Conservation (phyloP, 2,329 filamentous ascomycete genomes). For the Ascocoryne sarcoides region DNA sequence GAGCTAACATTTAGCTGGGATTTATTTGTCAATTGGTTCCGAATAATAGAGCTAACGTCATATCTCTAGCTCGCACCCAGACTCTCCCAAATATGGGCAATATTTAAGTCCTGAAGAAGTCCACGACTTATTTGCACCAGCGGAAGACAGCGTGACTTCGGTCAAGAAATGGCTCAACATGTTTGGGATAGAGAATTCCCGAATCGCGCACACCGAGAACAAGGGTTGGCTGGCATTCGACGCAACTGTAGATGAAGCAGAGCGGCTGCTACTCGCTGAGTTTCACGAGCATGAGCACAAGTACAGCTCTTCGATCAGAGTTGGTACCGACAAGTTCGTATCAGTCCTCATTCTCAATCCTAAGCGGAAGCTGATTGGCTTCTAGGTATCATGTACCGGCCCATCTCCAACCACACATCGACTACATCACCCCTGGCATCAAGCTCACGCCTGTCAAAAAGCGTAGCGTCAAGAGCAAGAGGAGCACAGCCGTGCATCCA, state of each 20-base stretch:
- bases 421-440: constrained; percentile 50
- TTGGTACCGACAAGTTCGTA: constrained; percentile 37
- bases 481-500: background rate
- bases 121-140: constrained; percentile 42
- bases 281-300: constrained; percentile 43
- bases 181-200: constrained; percentile 37
- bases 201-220: constrained; percentile 37
- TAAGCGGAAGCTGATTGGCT: too few species aligned
- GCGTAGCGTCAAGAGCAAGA: background rate
- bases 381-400: constrained; percentile 37
- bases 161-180: constrained; percentile 47
- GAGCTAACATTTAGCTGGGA: background rate
- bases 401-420: constrained; percentile 47
- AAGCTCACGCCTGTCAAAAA: constrained; percentile 34
- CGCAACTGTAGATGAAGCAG: constrained; percentile 41
- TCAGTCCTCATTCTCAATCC: too few species aligned
- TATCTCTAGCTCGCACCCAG: constrained; percentile 29
- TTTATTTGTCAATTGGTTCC: background rate
- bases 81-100: constrained; percentile 34
- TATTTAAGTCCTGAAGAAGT: constrained; percentile 43
- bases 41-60: constrained; percentile 1
- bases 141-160: constrained; percentile 40
- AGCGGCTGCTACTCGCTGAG: constrained; percentile 42
- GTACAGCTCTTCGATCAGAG: constrained; percentile 42
- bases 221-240: constrained; percentile 48